A percentile compares a stretch with the other conserved stretches of the same genome.
These are phyloP conservation scores for Butyriboletus loyo DNA, from an alignment of 768 basidiomycete genomes.

Conservation along the genomic window DNA sequence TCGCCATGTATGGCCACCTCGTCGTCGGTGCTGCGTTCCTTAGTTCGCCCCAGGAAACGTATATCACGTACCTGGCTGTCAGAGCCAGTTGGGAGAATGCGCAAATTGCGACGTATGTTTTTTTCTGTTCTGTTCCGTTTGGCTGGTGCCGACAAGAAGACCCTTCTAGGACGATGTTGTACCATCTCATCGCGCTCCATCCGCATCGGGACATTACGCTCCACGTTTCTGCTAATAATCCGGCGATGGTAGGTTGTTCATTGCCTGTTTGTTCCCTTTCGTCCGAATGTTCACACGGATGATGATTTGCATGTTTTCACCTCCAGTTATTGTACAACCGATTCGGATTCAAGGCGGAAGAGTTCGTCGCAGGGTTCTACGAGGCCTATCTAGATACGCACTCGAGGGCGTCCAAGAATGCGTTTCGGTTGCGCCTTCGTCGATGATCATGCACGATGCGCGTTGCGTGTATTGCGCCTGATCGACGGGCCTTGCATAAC, in stretches of 20 bases:
- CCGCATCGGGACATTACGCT: constrained; percentile 76
- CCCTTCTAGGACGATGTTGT: constrained; percentile 62
- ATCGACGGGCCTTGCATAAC: background rate
- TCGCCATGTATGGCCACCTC: constrained; percentile 66
- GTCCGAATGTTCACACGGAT: background rate
- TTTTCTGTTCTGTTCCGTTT: background rate
- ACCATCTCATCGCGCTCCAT: constrained; percentile 68
- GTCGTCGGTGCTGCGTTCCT: constrained; percentile 75
- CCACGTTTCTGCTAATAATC: constrained; percentile 78
- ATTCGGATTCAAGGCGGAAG: constrained; percentile 86
- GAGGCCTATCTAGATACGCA: constrained; percentile 70
- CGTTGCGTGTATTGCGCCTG: background rate
- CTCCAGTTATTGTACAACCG: constrained; percentile 73
- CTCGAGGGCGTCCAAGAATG: constrained; percentile 75
- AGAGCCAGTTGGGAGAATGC: constrained; percentile 78
- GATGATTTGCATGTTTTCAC: background rate
- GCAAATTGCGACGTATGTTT: constrained; percentile 67
- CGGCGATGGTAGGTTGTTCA: constrained; percentile 59
- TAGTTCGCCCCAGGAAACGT: constrained; percentile 76
- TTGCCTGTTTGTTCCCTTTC: background rate
- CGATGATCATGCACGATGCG: constrained; percentile 34
- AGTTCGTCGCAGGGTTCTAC: constrained; percentile 80
- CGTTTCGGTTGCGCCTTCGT: constrained; percentile 72
- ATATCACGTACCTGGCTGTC: constrained; percentile 80
- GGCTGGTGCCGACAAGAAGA: background rate